Evolutionary conservation across 768 basidiomycete genomes (phyloP), one percentile per base, ranked within the genome.

Genomic region (Brasilioporus rufonigricans): DNA sequence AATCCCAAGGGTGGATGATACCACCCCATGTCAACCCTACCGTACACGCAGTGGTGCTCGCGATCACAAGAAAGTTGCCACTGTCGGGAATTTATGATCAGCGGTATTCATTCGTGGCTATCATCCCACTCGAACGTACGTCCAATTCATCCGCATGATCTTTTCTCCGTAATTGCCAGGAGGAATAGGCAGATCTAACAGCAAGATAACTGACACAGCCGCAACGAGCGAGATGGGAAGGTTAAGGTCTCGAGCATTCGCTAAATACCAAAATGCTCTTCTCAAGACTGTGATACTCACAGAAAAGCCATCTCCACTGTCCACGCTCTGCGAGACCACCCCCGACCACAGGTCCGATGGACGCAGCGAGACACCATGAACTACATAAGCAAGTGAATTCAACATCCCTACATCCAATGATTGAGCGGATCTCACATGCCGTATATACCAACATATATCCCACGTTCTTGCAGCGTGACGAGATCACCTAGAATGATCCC

Each of bases 1-100:
- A 76, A 4, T 51, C 56, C 81, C 82, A 84, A 0, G 75, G 48
- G 53, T 73, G 77, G 0, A 61, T 58, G 23, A n/a, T n/a, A n/a
- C n/a, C n/a, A n/a, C n/a, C n/a, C n/a, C n/a, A n/a, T n/a, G n/a
- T n/a, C n/a, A n/a, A 74, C 63, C 1, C 82, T 80, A 18, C 74
- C 81, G 75, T 76, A 81, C 1, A 77, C 5, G 69, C 56, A 9
- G 65, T 63, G 2, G 77, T 71, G 9, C 71, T 66, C 4, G 67
- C 62, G 32, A 79, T 71, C 14, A 80, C 59, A n/a, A 48, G 48
- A 19, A 48, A 48, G 48, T 48, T 48, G 18, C 48, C 48, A 48
- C 48, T 48, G 26, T 48, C 21, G 5, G n/a, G n/a, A 48, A 13
- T 16, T 27, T 3, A 7, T n/a, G 4, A 12, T n/a, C 2, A 48